Conservation (phyloP, 2,329 filamentous ascomycete genomes). For the Scedosporium apiospermum region DNA sequence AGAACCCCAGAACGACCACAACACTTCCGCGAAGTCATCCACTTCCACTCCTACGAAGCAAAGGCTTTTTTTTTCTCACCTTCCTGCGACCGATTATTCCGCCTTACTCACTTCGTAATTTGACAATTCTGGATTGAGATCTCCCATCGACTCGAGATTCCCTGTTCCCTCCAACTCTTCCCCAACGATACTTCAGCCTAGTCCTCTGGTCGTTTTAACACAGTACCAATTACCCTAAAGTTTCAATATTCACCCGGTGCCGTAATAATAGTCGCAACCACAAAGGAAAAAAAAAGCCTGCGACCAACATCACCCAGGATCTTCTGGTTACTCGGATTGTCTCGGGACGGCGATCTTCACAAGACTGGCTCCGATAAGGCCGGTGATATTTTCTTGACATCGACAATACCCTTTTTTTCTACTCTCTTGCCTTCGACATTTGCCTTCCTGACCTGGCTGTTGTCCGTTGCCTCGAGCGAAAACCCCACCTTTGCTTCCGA, state of each 20-base stretch:
- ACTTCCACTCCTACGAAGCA: background rate
- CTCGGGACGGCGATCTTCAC: background rate
- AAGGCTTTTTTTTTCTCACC: background rate
- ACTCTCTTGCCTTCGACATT: conserved; percentile 10
- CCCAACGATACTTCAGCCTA: background rate
- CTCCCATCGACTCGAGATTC: background rate
- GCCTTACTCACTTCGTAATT: background rate
- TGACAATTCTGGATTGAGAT: background rate
- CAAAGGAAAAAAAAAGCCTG: background rate
- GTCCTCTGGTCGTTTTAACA: background rate
- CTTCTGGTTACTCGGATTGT: conserved; percentile 8
- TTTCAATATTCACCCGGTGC: conserved; percentile 1
- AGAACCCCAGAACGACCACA: background rate
- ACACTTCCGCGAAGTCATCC: background rate
- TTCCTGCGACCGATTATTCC: background rate
- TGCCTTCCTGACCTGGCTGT: conserved; percentile 13
- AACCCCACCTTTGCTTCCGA: background rate
- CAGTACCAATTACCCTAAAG: background rate
- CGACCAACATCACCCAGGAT: conserved; percentile 5
- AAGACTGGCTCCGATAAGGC: background rate
- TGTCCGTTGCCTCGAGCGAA: conserved; percentile 18
- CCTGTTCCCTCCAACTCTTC: background rate
- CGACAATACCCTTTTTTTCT: conserved; percentile 8
- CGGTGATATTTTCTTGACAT: background rate
- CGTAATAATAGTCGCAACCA: background rate